Evolutionary conservation across 2,329 filamentous ascomycete genomes (phyloP).

Genomic region (Phialemonium atrogriseum): DNA sequence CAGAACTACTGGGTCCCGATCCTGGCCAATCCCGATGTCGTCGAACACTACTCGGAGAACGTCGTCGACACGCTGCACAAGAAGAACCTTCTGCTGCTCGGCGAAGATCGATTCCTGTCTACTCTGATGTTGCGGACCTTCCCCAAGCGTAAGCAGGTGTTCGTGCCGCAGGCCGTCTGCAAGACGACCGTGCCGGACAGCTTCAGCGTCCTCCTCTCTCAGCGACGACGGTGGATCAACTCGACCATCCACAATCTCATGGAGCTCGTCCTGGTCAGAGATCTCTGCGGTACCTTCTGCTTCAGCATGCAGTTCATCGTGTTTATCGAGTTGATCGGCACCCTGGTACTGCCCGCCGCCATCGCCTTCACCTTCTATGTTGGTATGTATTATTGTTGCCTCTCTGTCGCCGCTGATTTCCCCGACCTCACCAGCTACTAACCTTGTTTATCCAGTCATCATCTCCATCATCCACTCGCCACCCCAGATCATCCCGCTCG

Average conservation of each 20-base stretch:
- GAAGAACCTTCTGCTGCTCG: conserved; percentile 87
- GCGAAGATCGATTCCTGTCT: conserved; percentile 90
- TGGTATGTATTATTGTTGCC: conserved; percentile 47
- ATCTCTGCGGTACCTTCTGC: conserved; percentile 97
- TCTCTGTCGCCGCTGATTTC: neutral
- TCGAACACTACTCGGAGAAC: conserved; percentile 98
- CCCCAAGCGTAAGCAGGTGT: conserved; percentile 97
- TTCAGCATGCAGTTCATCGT: conserved; percentile 99
- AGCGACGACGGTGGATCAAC: conserved; percentile 98
- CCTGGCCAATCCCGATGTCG: conserved; percentile 93
- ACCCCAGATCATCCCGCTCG: conserved; percentile 80
- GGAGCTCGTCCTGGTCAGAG: conserved; percentile 90
- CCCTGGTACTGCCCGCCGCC: conserved; percentile 87
- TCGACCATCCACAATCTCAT: conserved; percentile 98
- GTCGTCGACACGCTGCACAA: conserved; percentile 97
- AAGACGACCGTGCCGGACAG: conserved; percentile 94
- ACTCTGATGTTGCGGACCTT: conserved; percentile 98
- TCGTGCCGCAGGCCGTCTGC: conserved; percentile 96
- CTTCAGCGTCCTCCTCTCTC: conserved; percentile 87
- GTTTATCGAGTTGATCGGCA: conserved; percentile 90
- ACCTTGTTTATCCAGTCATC: conserved; percentile 48
- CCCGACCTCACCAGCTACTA: neutral
- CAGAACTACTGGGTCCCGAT: conserved; percentile 99
- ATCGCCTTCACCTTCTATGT: conserved; percentile 97
- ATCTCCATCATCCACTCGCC: conserved; percentile 72